Evolutionary conservation across 345 rosid species (phyloP), one percentile per base, ranked within the genome.

Genomic region (Euphorbia lathyris): DNA sequence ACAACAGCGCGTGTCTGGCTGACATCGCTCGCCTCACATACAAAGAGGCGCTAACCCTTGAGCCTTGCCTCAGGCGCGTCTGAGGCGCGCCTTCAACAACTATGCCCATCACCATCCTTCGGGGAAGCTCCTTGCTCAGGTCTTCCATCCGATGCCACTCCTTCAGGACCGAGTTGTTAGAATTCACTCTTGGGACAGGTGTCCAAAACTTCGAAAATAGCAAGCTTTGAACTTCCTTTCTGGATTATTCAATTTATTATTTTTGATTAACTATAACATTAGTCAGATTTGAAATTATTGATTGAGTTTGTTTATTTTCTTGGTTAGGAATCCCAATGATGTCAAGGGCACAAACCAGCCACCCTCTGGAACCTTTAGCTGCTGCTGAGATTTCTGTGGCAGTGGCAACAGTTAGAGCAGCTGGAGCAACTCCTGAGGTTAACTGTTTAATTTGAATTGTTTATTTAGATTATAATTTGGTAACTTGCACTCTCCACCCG

Each of bases 341-440:
- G 87, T 71, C 83, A 3, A 88, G 95, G 75, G 85, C 91, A 60
- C 96, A 92, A 74, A 84, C 87, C 19, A 77, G 88, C 71, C 98
- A 92, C 66, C 98, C 98, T 17, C 76, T 92, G 82, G 96, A 92
- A 63, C 96, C 98, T 63, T 80, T 92, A 56, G 82, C 90, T 40
- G 90, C 91, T 5, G 95, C 98, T 51, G 98, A 92, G 68, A 92
- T 92, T 61, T 83, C 91, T 36, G 96, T 92, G 65, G 96, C 98
- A 0, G 98, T 92, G 72, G 95, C 95, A 0, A 92, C 96, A 65
- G 98, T 92, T 69, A 81, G 98, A 23, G 91, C 95, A 0, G 98
- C 98, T 76, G 98, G 96, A 75, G 83, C 91, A 60, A 92, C 91
- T 65, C 95, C 96, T 60, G 98, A 92, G 98, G 98, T 92, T 63